phyloP scores from a whole-genome alignment of 805 yeast species.

The Suhomyces vadensis region DNA sequence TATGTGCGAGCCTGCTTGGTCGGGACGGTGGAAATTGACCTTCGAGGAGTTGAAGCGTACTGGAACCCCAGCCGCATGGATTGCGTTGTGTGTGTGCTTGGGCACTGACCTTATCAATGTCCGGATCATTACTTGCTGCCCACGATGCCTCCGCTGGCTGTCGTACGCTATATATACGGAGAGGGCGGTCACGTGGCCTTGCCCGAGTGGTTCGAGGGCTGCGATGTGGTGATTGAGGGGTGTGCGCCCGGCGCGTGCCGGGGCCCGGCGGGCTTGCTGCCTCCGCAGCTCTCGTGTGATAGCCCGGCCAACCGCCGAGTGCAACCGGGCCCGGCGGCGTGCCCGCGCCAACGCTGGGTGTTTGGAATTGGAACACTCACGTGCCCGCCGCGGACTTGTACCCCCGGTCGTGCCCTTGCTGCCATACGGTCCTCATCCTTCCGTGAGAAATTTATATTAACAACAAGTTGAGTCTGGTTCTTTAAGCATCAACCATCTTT shows the following conservation, averaged over 20 bases:
- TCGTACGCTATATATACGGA: neutral
- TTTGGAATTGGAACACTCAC: too few relatives aligned
- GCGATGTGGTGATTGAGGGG: neutral
- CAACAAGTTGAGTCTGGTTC: too few relatives aligned
- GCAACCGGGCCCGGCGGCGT: too few relatives aligned
- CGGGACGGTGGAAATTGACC: slow-evolving; percentile 30
- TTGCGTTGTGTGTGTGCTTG: neutral
- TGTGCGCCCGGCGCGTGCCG: neutral
- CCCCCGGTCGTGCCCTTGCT: slow-evolving; percentile 19
- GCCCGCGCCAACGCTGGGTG: too few relatives aligned
- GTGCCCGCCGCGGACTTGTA: slow-evolving; percentile 13
- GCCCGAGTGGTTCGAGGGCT: neutral
- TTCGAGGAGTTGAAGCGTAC: slow-evolving; percentile 11
- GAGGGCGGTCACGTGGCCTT: neutral
- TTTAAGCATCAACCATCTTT: neutral
- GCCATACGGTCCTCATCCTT: slow-evolving; percentile 31
- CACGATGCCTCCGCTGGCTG: neutral
- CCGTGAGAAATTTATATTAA: slow-evolving; percentile 17
- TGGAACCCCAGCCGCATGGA: too few relatives aligned
- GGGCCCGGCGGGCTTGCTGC: too few relatives aligned
- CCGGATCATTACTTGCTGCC: neutral
- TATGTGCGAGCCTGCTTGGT: slow-evolving; percentile 42
- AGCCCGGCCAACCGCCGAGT: too few relatives aligned
- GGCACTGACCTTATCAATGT: neutral
- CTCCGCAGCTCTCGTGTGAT: too few relatives aligned